phyloP scores from a whole-genome alignment of 2,329 filamentous ascomycete species.

The Trichoderma asperellum region DNA sequence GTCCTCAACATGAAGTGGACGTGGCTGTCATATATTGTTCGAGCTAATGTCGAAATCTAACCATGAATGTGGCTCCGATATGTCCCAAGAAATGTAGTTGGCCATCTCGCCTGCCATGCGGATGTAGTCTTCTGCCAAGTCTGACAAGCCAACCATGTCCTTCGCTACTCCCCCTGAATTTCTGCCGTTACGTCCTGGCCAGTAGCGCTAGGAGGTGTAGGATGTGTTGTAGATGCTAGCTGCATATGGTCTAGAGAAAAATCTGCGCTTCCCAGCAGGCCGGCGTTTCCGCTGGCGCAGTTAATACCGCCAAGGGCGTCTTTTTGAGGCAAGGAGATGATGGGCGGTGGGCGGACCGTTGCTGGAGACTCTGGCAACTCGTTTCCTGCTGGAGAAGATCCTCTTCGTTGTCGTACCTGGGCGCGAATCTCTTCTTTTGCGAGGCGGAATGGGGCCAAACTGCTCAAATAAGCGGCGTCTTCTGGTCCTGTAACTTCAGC shows the following conservation, averaged over 20 bases:
- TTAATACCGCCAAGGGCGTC: neutral
- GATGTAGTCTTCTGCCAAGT: conserved; percentile 18
- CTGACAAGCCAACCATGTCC: neutral
- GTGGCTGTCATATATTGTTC: conserved; percentile 13
- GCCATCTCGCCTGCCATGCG: conserved; percentile 25
- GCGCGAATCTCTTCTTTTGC: conserved; percentile 18
- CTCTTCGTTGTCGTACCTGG: neutral
- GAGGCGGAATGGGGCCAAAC: conserved; percentile 10
- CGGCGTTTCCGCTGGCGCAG: neutral
- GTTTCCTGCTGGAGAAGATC: neutral
- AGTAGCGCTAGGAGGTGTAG: conserved; percentile 3
- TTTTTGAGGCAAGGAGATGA: conserved; percentile 23
- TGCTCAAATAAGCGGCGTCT: conserved; percentile 14
- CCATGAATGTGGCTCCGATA: conserved; percentile 19
- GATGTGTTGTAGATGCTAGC: conserved; percentile 21
- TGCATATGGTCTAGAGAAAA: conserved; percentile 20
- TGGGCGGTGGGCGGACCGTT: conserved; percentile 1
- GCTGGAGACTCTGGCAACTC: neutral
- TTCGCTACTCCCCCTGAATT: conserved; percentile 1
- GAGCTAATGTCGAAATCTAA: conserved; percentile 21
- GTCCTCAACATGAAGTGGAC: neutral
- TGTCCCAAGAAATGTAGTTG: conserved; percentile 23
- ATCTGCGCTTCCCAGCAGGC: neutral
- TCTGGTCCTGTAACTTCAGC: conserved; percentile 21
- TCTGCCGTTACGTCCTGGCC: neutral